These are phyloP conservation scores for Tribonema minus DNA, from an alignment of 108 stramenopile species.

Conservation along the genomic window DNA sequence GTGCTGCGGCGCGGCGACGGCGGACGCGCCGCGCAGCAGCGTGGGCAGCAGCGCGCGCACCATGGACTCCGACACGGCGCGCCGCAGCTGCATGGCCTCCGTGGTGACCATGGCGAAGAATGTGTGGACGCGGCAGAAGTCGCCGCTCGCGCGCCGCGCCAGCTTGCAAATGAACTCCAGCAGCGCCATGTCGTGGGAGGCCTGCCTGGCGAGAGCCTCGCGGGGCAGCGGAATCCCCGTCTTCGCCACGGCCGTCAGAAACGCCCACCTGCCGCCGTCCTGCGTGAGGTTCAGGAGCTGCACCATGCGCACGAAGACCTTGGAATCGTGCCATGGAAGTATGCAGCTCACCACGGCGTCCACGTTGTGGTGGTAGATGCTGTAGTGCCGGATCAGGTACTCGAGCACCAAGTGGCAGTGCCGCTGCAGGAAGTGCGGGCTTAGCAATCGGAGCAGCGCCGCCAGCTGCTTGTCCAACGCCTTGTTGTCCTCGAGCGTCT, in stretches of 20 bases:
- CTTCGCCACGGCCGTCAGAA: constrained; percentile 35
- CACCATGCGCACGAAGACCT: constrained; percentile 32
- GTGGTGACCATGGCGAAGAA: constrained; percentile 15
- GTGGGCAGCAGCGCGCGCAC: constrained; percentile 20
- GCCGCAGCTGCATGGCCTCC: not conserved
- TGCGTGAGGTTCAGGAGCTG: constrained; percentile 23
- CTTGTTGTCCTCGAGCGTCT: constrained; percentile 14
- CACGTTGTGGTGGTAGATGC: constrained; percentile 40
- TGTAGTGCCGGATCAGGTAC: constrained; percentile 44
- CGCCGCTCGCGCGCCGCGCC: not conserved
- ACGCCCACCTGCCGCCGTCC: constrained; percentile 19
- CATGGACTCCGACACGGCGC: constrained; percentile 2
- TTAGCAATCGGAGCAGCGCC: constrained; percentile 16
- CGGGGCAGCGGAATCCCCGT: constrained; percentile 25
- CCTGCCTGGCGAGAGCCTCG: constrained; percentile 5
- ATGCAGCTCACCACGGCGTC: constrained; percentile 36
- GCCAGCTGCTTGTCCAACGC: constrained; percentile 11
- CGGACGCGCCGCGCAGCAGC: constrained; percentile 5
- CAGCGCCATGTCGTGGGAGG: constrained; percentile 21
- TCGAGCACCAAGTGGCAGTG: constrained; percentile 23
- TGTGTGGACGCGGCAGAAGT: not conserved
- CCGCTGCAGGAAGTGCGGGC: constrained; percentile 17
- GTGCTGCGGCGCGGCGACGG: constrained; percentile 6
- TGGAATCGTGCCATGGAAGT: constrained; percentile 36
- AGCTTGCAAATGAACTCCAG: constrained; percentile 19